Percentiles rank a stretch among this genome's conserved stretches.
Conservation (phyloP, 108 stramenopile species). For the Pelagomonas calceolata region DNA sequence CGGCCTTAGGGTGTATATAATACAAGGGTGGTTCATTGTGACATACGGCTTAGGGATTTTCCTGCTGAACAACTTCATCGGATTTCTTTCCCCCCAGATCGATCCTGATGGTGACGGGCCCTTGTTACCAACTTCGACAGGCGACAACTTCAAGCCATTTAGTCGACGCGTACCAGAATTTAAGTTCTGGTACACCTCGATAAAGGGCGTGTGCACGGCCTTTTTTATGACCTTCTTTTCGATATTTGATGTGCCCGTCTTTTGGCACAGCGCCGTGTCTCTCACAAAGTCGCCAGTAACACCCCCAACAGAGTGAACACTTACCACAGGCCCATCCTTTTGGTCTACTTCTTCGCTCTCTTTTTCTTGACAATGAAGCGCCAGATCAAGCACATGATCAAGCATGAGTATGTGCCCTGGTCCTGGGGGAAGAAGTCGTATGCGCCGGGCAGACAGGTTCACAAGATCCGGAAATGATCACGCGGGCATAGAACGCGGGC, state of each 20-base stretch:
- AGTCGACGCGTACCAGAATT: constrained; percentile 72
- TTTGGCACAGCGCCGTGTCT: too few species aligned
- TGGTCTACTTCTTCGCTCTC: constrained; percentile 91
- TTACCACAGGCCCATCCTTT: constrained; percentile 97
- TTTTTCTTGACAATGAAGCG: constrained; percentile 98
- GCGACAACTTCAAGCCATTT: background rate
- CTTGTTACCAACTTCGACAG: constrained; percentile 17
- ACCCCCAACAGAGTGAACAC: too few species aligned
- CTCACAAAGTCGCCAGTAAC: too few species aligned
- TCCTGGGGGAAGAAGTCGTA: constrained; percentile 82
- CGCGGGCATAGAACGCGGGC: too few species aligned
- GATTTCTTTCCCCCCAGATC: constrained; percentile 86
- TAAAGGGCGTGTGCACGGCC: constrained; percentile 56
- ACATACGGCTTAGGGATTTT: constrained; percentile 97
- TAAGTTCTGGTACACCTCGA: constrained; percentile 92
- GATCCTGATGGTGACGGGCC: constrained; percentile 55
- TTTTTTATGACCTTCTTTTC: constrained; percentile 89
- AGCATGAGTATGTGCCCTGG: constrained; percentile 95
- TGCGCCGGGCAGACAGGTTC: constrained; percentile 15
- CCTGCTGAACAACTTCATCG: constrained; percentile 96
- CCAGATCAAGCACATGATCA: constrained; percentile 97
- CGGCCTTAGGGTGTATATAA: constrained; percentile 75
- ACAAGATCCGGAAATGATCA: too few species aligned
- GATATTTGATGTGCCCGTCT: constrained; percentile 64
- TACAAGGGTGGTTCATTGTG: constrained; percentile 96